phyloP scores from a whole-genome alignment of 176 grass and related monocot species.

The Urochloa ruziziensis region DNA sequence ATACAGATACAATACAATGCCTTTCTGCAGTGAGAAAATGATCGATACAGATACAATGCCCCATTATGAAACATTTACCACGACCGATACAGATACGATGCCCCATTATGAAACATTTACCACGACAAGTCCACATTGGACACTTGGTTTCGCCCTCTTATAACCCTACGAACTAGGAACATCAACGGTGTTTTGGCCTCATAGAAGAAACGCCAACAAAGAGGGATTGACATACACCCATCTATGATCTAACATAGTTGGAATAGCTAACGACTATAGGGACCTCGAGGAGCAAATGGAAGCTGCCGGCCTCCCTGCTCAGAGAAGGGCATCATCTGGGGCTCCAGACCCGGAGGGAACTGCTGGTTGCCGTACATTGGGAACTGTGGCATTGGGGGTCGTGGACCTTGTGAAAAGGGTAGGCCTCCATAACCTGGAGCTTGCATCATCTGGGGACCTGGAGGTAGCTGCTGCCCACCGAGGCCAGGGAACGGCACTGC shows the following conservation, averaged over 20 bases:
- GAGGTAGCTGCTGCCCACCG: conserved; percentile 46
- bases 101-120: not conserved
- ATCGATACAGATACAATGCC: not conserved
- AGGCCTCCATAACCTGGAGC: conserved; percentile 30
- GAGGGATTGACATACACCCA: not conserved
- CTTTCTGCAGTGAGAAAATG: too few relatives aligned
- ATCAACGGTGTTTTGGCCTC: not conserved
- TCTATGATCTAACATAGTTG: not conserved
- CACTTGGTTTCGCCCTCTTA: not conserved
- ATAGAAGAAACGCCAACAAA: not conserved
- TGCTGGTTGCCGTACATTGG: conserved; percentile 38
- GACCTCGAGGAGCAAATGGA: conserved; percentile 22
- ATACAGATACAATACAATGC: not conserved
- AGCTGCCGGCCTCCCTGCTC: conserved; percentile 38
- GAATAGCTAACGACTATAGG: conserved; percentile 19
- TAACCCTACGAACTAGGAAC: not conserved
- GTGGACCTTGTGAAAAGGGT: conserved; percentile 26
- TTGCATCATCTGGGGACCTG: conserved; percentile 31
- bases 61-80: not conserved
- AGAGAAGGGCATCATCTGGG: conserved; percentile 42
- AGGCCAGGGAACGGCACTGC: conserved; percentile 40
- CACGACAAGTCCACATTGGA: not conserved
- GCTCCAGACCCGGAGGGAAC: conserved; percentile 36
- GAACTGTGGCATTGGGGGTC: conserved; percentile 31
- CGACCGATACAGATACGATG: not conserved